Conservation (phyloP, 2,329 filamentous ascomycete species). For the Trichoderma guizhouense region DNA sequence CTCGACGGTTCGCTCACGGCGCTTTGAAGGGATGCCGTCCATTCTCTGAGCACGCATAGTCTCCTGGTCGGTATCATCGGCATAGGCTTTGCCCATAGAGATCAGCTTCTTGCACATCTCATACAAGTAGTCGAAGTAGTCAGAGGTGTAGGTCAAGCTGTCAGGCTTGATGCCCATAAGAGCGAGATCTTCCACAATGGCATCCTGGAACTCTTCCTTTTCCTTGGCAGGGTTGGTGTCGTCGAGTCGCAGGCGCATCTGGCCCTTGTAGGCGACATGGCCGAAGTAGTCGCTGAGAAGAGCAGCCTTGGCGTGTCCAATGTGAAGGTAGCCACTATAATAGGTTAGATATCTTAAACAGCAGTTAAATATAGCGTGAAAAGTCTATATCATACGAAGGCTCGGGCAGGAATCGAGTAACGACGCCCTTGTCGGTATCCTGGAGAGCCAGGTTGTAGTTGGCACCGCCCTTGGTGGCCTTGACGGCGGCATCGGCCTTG, state of each 20-base stretch:
- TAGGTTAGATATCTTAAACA: conserved; percentile 11
- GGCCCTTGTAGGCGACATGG: conserved; percentile 88
- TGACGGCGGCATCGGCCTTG: conserved; percentile 67
- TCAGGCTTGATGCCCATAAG: conserved; percentile 92
- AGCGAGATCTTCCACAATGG: conserved; percentile 86
- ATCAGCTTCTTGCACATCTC: conserved; percentile 82
- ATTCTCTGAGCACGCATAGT: conserved; percentile 82
- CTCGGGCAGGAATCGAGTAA: conserved; percentile 90
- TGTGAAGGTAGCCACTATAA: conserved; percentile 76
- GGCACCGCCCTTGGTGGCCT: conserved; percentile 73
- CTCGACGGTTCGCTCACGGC: conserved; percentile 74
- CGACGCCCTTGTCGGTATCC: conserved; percentile 82
- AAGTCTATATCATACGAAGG: conserved; percentile 61
- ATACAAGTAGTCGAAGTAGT: conserved; percentile 93
- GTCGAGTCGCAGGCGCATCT: conserved; percentile 86
- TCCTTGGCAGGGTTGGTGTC: conserved; percentile 98
- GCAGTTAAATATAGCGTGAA: neutral
- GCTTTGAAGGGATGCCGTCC: conserved; percentile 76
- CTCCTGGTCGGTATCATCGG: conserved; percentile 89
- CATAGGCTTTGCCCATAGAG: conserved; percentile 83
- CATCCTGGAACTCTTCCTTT: conserved; percentile 92
- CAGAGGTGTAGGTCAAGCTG: conserved; percentile 81
- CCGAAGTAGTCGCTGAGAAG: conserved; percentile 96
- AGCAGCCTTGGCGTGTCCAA: conserved; percentile 92
- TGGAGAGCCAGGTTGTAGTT: conserved; percentile 87